Conservation (phyloP, 768 basidiomycete genomes). For the Agrocybe chaxingu region DNA sequence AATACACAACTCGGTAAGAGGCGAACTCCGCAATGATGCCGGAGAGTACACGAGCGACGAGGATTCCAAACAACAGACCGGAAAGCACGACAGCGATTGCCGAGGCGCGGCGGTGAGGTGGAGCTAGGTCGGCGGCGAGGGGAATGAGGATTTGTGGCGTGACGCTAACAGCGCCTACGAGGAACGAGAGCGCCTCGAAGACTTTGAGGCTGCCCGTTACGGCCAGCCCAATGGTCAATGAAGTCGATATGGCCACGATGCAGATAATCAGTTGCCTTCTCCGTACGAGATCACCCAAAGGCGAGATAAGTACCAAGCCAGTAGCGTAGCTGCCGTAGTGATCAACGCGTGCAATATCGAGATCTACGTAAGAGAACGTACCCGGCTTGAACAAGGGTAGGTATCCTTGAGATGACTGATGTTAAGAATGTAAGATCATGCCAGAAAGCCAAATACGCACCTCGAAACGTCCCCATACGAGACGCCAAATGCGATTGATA, state of each 20-base stretch:
- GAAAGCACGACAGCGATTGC: conserved; percentile 75
- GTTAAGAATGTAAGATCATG: neutral
- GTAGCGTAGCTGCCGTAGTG: conserved; percentile 48
- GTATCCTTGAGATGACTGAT: conserved; percentile 37
- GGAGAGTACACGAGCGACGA: conserved; percentile 71
- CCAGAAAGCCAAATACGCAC: conserved; percentile 14
- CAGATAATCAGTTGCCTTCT: conserved; percentile 67
- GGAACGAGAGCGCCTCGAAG: conserved; percentile 67
- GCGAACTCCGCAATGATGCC: conserved; percentile 73
- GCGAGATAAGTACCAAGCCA: conserved; percentile 73
- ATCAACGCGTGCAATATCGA: too few species aligned
- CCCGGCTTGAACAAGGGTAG: conserved; percentile 62
- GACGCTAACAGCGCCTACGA: conserved; percentile 70
- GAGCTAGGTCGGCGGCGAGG: conserved; percentile 79
- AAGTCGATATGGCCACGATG: conserved; percentile 48
- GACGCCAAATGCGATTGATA: conserved; percentile 34
- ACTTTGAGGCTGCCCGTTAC: conserved; percentile 54
- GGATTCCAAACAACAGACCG: conserved; percentile 66
- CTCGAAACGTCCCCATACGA: conserved; percentile 36
- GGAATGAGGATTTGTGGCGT: conserved; percentile 76
- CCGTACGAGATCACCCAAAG: conserved; percentile 80
- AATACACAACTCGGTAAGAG: conserved; percentile 75
- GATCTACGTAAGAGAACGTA: too few species aligned
- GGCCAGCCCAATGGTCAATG: conserved; percentile 70
- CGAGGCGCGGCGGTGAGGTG: conserved; percentile 65